These are phyloP conservation scores for Danielozyma ontarioensis DNA, from an alignment of 805 yeast genomes.

Conservation along the genomic window DNA sequence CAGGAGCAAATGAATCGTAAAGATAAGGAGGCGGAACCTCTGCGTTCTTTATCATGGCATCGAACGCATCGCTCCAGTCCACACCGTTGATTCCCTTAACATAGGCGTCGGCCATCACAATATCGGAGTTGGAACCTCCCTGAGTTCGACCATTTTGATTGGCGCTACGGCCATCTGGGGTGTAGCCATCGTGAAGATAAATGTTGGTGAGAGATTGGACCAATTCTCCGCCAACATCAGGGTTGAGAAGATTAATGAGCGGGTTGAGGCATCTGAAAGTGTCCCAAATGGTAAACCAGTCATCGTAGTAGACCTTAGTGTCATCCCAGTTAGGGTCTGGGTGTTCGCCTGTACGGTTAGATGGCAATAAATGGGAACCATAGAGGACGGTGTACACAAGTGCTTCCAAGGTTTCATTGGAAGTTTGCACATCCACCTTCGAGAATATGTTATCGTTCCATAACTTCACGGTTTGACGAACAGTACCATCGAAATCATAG, in stretches of 20 bases:
- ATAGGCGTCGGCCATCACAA: conserved; percentile 31
- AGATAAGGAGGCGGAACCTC: conserved; percentile 27
- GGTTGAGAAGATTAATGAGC: conserved; percentile 26
- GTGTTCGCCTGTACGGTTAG: conserved; percentile 28
- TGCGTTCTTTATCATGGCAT: conserved; percentile 30
- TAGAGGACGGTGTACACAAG: conserved; percentile 21
- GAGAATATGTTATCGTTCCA: conserved; percentile 21
- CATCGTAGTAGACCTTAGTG: conserved; percentile 21
- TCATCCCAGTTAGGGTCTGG: conserved; percentile 16
- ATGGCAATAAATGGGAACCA: conserved; percentile 24
- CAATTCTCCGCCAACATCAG: conserved; percentile 21
- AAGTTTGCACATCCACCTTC: conserved; percentile 12
- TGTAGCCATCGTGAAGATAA: conserved; percentile 27
- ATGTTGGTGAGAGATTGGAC: conserved; percentile 22
- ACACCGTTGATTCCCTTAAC: conserved; percentile 18
- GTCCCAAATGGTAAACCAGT: conserved; percentile 75
- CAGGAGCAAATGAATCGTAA: conserved; percentile 20
- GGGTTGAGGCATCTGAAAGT: conserved; percentile 76
- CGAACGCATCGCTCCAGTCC: conserved; percentile 25
- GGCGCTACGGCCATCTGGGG: conserved; percentile 34
- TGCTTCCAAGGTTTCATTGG: conserved; percentile 7
- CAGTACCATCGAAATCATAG: conserved; percentile 10
- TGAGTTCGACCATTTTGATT: conserved; percentile 33
- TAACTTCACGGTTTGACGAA: conserved; percentile 8
- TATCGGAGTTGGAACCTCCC: conserved; percentile 34